Evolutionary conservation across 2,329 filamentous ascomycete species (phyloP).

Genomic region (Daldinia sp.): DNA sequence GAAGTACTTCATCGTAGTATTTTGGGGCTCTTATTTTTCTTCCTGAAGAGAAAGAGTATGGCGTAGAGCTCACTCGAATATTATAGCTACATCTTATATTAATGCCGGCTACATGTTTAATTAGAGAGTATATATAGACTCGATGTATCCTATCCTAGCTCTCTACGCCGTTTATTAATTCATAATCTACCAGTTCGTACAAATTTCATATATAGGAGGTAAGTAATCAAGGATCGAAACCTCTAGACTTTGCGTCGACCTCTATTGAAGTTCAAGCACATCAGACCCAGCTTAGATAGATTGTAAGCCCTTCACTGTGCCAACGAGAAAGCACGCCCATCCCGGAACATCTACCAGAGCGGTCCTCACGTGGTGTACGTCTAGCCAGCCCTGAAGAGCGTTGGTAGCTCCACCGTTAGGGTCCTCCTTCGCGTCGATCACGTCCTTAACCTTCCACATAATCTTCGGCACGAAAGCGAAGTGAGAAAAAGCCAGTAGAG

Average conservation of each 20-base stretch:
- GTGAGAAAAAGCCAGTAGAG: slow-evolving; percentile 49
- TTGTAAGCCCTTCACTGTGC: slow-evolving; percentile 46
- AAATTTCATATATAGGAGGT: neutral
- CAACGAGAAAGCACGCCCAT: slow-evolving; percentile 51
- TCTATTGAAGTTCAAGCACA: neutral
- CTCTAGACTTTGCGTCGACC: no score
- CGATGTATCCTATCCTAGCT: no score
- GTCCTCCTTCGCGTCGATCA: slow-evolving; percentile 45
- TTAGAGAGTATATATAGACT: no score
- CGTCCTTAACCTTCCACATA: slow-evolving; percentile 47
- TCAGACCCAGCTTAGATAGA: slow-evolving; percentile 21
- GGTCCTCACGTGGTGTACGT: slow-evolving; percentile 48
- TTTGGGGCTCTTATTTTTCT: neutral
- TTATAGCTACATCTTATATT: no score
- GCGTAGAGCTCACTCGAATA: no score
- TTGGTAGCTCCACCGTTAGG: slow-evolving; percentile 42
- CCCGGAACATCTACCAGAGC: slow-evolving; percentile 49
- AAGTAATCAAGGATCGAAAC: no score
- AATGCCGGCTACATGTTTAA: no score
- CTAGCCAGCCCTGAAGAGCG: slow-evolving; percentile 48
- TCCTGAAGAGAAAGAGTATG: no score
- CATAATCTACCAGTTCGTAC: neutral
- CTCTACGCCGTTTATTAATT: no score
- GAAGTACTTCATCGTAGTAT: neutral
- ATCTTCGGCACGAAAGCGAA: slow-evolving; percentile 51